Conservation (phyloP, 805 yeast genomes). For the Teunomyces cretensis region DNA sequence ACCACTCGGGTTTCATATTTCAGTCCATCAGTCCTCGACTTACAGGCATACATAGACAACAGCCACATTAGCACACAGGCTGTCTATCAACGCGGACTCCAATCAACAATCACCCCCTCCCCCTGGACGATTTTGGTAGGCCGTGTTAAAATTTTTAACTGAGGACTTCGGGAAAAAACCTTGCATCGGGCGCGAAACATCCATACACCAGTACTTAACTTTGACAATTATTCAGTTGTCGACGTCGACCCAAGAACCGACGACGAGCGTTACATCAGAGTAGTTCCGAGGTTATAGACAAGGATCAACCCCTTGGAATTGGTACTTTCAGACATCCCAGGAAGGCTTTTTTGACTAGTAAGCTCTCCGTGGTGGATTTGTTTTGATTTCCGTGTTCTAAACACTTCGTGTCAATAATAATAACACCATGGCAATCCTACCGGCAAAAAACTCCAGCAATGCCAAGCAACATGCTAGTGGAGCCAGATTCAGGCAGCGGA, state of each 20-base stretch:
- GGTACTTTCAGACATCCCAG: not conserved
- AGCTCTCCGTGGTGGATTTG: not conserved
- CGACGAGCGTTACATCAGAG: not conserved
- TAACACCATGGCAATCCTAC: constrained; percentile 39
- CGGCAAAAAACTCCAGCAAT: constrained; percentile 34
- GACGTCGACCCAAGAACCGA: not conserved
- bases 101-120: not conserved
- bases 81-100: not conserved
- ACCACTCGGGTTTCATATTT: not conserved
- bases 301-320: not conserved
- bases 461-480: constrained; percentile 36
- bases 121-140: constrained; percentile 2
- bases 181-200: constrained; percentile 14
- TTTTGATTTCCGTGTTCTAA: not conserved
- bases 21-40: constrained; percentile 1
- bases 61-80: not conserved
- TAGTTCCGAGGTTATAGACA: not conserved
- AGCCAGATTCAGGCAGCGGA: constrained; percentile 89
- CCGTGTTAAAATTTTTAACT: constrained; percentile 2
- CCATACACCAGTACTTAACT: constrained; percentile 25
- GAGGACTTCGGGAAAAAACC: not conserved
- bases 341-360: not conserved
- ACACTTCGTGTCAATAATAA: not conserved
- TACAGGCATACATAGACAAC: not conserved
- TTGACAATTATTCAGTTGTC: not conserved